phyloP scores from a whole-genome alignment of 768 basidiomycete species.

The Phlebiopsis flavidoalba region DNA sequence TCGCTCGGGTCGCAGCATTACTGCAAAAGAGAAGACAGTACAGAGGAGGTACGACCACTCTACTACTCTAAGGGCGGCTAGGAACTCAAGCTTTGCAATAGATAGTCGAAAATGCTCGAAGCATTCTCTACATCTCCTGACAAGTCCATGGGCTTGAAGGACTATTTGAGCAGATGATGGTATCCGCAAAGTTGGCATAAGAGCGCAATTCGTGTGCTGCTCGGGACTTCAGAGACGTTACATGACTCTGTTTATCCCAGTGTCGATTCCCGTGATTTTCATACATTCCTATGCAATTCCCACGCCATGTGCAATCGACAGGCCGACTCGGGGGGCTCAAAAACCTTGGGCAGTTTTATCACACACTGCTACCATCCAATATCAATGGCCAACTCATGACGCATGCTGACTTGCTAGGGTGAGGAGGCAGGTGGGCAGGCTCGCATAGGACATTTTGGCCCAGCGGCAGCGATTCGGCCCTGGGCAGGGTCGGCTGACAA shows the following conservation, averaged over 20 bases:
- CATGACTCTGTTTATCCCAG: too few relatives aligned
- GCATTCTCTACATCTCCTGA: conserved; percentile 67
- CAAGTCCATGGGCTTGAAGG: conserved; percentile 58
- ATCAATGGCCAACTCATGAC: too few relatives aligned
- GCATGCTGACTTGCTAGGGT: too few relatives aligned
- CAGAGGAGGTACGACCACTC: conserved; percentile 58
- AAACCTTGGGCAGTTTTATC: neutral
- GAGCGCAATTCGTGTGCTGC: neutral
- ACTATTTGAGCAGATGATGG: conserved; percentile 79
- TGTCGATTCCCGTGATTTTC: too few relatives aligned
- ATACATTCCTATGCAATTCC: too few relatives aligned
- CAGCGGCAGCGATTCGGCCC: too few relatives aligned
- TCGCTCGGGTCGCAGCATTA: conserved; percentile 52
- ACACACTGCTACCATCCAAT: too few relatives aligned
- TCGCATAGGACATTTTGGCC: too few relatives aligned
- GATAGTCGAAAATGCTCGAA: conserved; percentile 80
- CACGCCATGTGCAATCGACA: neutral
- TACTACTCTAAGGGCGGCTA: neutral
- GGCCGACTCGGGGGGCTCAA: neutral
- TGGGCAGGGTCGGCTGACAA: too few relatives aligned
- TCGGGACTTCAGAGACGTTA: too few relatives aligned
- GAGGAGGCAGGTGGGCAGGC: too few relatives aligned
- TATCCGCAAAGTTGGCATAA: conserved; percentile 49
- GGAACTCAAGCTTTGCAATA: conserved; percentile 22
- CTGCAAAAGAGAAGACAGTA: conserved; percentile 66